Conservation (phyloP, 768 basidiomycete genomes). For the Fomitopsis serialis region DNA sequence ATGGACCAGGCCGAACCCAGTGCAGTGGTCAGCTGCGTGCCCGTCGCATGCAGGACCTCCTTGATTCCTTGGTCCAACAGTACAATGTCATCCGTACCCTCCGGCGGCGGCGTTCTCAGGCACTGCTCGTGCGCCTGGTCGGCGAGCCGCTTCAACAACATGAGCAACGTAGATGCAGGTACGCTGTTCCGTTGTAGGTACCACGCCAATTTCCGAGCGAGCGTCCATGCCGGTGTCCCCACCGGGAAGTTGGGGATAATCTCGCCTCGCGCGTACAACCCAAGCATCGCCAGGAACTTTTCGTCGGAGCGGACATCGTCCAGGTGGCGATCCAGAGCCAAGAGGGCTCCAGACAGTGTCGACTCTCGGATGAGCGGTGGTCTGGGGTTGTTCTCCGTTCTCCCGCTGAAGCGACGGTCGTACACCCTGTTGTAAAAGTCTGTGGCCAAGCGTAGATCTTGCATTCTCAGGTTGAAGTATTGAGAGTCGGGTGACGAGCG, state of each 20-base stretch:
- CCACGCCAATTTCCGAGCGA: slow-evolving; percentile 53
- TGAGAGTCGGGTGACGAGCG: slow-evolving; percentile 49
- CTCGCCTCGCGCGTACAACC: slow-evolving; percentile 54
- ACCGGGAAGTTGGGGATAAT: slow-evolving; percentile 16
- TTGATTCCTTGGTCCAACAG: slow-evolving; percentile 59
- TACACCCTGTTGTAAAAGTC: slow-evolving; percentile 77
- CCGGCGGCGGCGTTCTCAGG: slow-evolving; percentile 40
- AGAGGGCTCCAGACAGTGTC: slow-evolving; percentile 60
- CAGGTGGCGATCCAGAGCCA: slow-evolving; percentile 56
- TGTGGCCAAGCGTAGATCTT: slow-evolving; percentile 68
- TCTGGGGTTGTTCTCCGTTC: slow-evolving; percentile 57
- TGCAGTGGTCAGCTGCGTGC: slow-evolving; percentile 70
- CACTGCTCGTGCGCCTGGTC: slow-evolving; percentile 58
- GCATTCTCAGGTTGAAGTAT: slow-evolving; percentile 63
- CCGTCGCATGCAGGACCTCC: slow-evolving; percentile 83
- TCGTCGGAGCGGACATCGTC: slow-evolving; percentile 37
- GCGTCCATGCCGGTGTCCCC: slow-evolving; percentile 10
- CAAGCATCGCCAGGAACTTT: slow-evolving; percentile 38
- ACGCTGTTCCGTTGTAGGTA: slow-evolving; percentile 67
- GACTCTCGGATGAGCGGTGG: slow-evolving; percentile 69
- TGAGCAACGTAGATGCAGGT: slow-evolving; percentile 63
- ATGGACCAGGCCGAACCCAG: slow-evolving; percentile 73
- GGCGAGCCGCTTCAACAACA: slow-evolving; percentile 56
- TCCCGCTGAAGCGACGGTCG: slow-evolving; percentile 70
- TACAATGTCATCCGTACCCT: slow-evolving; percentile 36